A percentile compares a stretch with the other conserved stretches of the same genome.
Conservation (phyloP, 2,329 filamentous ascomycete species). For the Sphaerulina vaccinii region DNA sequence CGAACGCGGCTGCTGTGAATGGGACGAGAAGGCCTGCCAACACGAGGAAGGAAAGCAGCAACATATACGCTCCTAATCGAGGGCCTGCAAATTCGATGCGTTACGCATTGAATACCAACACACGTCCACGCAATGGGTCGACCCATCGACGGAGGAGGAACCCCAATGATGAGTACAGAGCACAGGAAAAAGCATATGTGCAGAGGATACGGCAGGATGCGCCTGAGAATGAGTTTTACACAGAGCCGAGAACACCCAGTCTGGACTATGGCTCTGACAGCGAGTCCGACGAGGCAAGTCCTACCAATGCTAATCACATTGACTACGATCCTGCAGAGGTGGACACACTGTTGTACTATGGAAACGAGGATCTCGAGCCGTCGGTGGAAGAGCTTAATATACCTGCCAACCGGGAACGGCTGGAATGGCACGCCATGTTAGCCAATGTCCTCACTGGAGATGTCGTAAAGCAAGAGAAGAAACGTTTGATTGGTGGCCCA, state of each 20-base stretch:
- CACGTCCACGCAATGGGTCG: constrained; percentile 55
- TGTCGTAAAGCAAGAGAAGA: constrained; percentile 97
- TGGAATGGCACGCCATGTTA: constrained; percentile 98
- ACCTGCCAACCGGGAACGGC: constrained; percentile 78
- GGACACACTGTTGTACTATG: constrained; percentile 88
- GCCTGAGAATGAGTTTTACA: constrained; percentile 66
- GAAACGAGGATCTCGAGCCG: constrained; percentile 83
- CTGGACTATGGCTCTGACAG: constrained; percentile 70
- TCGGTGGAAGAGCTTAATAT: constrained; percentile 88
- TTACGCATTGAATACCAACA: constrained; percentile 39
- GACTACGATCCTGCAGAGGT: constrained; percentile 85
- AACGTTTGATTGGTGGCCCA: constrained; percentile 78
- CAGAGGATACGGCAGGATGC: constrained; percentile 77
- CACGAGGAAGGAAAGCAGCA: constrained; percentile 48
- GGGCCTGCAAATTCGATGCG: constrained; percentile 47
- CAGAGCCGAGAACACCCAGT: constrained; percentile 66
- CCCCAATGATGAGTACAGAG: constrained; percentile 71
- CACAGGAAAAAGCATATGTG: constrained; percentile 92
- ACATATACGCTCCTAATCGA: constrained; percentile 51
- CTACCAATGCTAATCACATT: constrained; percentile 76
- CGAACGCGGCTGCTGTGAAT: constrained; percentile 18
- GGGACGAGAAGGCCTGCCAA: constrained; percentile 40
- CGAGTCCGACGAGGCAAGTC: constrained; percentile 87
- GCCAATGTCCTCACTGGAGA: constrained; percentile 93
- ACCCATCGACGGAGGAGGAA: constrained; percentile 59